Evolutionary conservation across 2,329 filamentous ascomycete species (phyloP).

Genomic region (Ophiostoma ips): DNA sequence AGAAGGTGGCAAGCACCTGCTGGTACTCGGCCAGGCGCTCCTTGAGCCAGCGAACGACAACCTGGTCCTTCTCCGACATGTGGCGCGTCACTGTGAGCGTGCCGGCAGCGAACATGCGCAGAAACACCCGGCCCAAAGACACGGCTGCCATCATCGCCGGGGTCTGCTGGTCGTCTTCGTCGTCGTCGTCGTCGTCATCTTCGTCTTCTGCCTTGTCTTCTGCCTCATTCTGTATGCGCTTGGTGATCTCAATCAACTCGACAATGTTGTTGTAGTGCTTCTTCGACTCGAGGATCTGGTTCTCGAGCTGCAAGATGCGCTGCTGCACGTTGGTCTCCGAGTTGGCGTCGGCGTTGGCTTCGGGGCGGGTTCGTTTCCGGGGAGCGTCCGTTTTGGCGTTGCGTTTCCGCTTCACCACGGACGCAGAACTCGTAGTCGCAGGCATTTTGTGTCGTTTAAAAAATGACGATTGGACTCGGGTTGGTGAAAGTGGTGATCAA

Average conservation of each 20-base stretch:
- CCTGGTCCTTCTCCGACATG: conserved; percentile 56
- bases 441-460: conserved; percentile 8
- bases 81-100: conserved; percentile 51
- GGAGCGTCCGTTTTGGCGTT: conserved; percentile 27
- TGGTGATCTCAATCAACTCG: conserved; percentile 48
- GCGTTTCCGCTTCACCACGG: conserved; percentile 37
- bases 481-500: too few species aligned
- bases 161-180: background rate
- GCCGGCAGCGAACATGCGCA: conserved; percentile 63
- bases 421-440: background rate
- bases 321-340: conserved; percentile 36
- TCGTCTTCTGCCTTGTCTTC: background rate
- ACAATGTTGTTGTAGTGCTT: conserved; percentile 89
- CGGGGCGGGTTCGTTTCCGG: conserved; percentile 34
- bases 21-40: conserved; percentile 62
- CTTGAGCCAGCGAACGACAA: conserved; percentile 67
- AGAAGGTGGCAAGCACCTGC: conserved; percentile 42
- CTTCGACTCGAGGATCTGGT: conserved; percentile 69
- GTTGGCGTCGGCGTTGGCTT: conserved; percentile 20
- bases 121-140: conserved; percentile 74
- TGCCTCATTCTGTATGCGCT: conserved; percentile 22
- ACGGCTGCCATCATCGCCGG: conserved; percentile 55
- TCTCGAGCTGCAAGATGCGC: conserved; percentile 62
- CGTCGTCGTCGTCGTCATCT: background rate
- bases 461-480: too few species aligned